A percentile compares a stretch with the other conserved stretches of the same genome.
phyloP scores from a whole-genome alignment of 768 basidiomycete genomes.

The Chalciporus chontae region DNA sequence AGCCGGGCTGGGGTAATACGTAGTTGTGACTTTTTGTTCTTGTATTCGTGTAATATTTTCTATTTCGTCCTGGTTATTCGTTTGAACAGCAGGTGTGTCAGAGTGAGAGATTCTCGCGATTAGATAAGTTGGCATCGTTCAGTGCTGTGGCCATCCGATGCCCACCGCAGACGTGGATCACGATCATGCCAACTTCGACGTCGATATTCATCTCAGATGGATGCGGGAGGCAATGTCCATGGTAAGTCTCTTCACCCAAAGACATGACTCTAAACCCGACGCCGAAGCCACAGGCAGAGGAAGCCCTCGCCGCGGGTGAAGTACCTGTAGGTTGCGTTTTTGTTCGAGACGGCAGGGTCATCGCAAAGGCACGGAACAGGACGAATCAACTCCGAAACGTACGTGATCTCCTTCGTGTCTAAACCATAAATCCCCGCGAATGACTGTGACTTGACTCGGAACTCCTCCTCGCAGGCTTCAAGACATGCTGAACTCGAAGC shows the following conservation, averaged over 20 bases:
- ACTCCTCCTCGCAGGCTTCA: constrained; percentile 62
- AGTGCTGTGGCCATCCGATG: not conserved
- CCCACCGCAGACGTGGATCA: not conserved
- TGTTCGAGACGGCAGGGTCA: constrained; percentile 69
- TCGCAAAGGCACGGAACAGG: constrained; percentile 86
- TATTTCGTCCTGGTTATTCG: constrained; percentile 1
- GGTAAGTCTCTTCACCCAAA: constrained; percentile 40
- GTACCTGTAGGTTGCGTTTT: constrained; percentile 98
- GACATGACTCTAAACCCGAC: constrained; percentile 5
- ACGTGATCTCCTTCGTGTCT: constrained; percentile 18
- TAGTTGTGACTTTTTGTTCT: not conserved
- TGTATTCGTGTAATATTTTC: constrained; percentile 17
- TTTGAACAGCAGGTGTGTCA: too few species aligned
- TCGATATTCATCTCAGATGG: constrained; percentile 49
- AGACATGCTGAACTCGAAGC: constrained; percentile 97
- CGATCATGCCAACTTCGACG: not conserved
- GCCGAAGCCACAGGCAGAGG: constrained; percentile 58
- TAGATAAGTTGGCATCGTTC: too few species aligned
- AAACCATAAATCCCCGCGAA: not conserved
- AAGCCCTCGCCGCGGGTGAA: constrained; percentile 80
- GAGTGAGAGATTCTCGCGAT: too few species aligned
- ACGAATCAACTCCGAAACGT: constrained; percentile 95
- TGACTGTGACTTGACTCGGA: too few species aligned
- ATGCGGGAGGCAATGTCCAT: constrained; percentile 83
- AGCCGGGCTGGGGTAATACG: constrained; percentile 1